Conservation (phyloP, 305 asterid genomes). For the Solanum hybrid region DNA sequence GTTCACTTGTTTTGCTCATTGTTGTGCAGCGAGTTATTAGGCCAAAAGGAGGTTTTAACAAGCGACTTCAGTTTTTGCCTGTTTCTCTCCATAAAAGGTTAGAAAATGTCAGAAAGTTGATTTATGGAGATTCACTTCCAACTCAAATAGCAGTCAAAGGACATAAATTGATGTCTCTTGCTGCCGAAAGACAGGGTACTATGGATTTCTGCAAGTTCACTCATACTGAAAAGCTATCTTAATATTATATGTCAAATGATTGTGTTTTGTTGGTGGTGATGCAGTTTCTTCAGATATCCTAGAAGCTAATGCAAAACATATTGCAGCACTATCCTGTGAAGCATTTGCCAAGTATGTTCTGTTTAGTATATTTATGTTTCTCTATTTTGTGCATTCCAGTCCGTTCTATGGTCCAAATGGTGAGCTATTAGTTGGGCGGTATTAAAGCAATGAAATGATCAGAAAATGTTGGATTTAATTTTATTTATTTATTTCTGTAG, state of each 20-base stretch:
- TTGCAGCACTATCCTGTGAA: conserved; percentile 45
- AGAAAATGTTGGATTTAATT: neutral
- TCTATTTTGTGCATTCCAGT: neutral
- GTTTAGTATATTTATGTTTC: neutral
- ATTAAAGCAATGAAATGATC: neutral
- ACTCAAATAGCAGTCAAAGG: neutral
- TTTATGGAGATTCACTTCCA: conserved; percentile 13
- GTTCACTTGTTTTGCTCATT: neutral
- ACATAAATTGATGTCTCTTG: conserved; percentile 29
- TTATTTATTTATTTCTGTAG: neutral
- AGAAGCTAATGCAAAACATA: conserved; percentile 51
- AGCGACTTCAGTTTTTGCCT: conserved; percentile 56
- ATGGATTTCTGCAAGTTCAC: neutral
- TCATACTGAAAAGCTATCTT: conserved; percentile 3
- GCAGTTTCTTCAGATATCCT: conserved; percentile 25
- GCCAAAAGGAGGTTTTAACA: conserved; percentile 67
- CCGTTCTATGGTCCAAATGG: neutral
- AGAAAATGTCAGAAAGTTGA: conserved; percentile 21
- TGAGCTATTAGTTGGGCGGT: neutral
- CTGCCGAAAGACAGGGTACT: conserved; percentile 28
- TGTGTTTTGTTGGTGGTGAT: neutral
- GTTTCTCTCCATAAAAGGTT: conserved; percentile 42
- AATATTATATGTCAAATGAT: neutral
- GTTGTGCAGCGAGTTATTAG: conserved; percentile 55
- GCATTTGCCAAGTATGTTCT: conserved; percentile 41